A percentile compares a stretch with the other conserved stretches of the same genome.
These are phyloP conservation scores for Neurospora sp. DNA, from an alignment of 495 filamentous ascomycete species.

Conservation along the genomic window DNA sequence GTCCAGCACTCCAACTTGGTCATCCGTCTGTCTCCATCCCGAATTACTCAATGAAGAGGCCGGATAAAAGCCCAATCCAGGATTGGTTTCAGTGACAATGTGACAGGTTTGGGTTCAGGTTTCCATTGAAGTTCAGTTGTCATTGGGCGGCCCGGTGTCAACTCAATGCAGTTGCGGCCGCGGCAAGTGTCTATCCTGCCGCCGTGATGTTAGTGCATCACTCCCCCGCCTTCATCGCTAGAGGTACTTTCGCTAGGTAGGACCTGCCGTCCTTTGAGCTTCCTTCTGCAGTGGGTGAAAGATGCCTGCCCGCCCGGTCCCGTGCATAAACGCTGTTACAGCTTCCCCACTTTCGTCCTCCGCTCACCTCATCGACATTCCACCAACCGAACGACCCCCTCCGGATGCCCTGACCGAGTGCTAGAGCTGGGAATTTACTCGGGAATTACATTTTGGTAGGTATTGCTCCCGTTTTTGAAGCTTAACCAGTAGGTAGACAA, in stretches of 20 bases:
- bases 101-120: background rate
- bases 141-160: background rate
- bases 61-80: background rate
- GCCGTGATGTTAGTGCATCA: background rate
- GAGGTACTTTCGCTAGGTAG: background rate
- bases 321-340: background rate
- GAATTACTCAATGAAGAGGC: background rate
- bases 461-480: background rate
- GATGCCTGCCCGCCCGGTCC: background rate
- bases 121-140: background rate
- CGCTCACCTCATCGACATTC: background rate
- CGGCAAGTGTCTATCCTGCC: background rate
- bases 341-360: background rate
- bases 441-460: background rate
- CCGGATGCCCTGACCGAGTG: background rate
- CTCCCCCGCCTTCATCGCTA: background rate
- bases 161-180: background rate
- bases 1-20: background rate
- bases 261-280: background rate
- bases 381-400: background rate
- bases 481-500: background rate
- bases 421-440: background rate
- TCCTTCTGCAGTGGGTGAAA: background rate
- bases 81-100: background rate
- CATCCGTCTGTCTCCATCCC: background rate